Percentiles rank a stretch among this genome's conserved stretches.
These are phyloP conservation scores for Spatholobus suberectus DNA, from an alignment of 306 rosid genomes.

Conservation along the genomic window DNA sequence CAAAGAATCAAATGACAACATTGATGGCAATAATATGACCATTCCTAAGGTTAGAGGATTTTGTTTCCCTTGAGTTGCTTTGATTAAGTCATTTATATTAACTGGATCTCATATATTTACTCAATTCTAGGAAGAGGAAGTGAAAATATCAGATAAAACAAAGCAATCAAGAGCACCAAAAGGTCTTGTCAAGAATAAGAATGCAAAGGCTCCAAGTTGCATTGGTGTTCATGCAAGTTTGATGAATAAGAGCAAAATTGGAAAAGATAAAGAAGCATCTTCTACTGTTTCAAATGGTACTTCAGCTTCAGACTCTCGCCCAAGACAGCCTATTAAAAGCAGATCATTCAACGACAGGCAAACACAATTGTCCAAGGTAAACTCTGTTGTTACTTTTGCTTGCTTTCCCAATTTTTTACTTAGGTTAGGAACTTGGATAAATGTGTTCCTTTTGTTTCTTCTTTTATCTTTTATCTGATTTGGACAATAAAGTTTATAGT, in stretches of 20 bases:
- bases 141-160: constrained; percentile 45
- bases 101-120: constrained; percentile 38
- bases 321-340: constrained; percentile 60
- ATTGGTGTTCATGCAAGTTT: constrained; percentile 39
- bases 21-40: constrained; percentile 49
- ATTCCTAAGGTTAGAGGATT: constrained; percentile 57
- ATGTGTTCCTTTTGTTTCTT: constrained; percentile 17
- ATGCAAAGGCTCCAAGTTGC: constrained; percentile 56
- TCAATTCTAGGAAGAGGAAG: constrained; percentile 58
- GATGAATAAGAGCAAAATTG: constrained; percentile 64
- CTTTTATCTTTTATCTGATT: background rate
- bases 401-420: constrained; percentile 24
- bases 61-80: constrained; percentile 30
- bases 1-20: constrained; percentile 43
- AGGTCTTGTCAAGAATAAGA: constrained; percentile 67
- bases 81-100: background rate
- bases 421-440: constrained; percentile 26
- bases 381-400: constrained; percentile 27
- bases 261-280: constrained; percentile 57
- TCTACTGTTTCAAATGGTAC: constrained; percentile 72
- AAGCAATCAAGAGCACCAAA: constrained; percentile 59
- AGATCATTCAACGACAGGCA: constrained; percentile 58
- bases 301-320: constrained; percentile 48
- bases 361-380: constrained; percentile 62
- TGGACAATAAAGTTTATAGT: background rate